Percentiles rank a stretch among this genome's conserved stretches.
These are phyloP conservation scores for thale cress (Arabidopsis thaliana) DNA, from an alignment of 345 rosid species.

Conservation along the genomic window DNA sequence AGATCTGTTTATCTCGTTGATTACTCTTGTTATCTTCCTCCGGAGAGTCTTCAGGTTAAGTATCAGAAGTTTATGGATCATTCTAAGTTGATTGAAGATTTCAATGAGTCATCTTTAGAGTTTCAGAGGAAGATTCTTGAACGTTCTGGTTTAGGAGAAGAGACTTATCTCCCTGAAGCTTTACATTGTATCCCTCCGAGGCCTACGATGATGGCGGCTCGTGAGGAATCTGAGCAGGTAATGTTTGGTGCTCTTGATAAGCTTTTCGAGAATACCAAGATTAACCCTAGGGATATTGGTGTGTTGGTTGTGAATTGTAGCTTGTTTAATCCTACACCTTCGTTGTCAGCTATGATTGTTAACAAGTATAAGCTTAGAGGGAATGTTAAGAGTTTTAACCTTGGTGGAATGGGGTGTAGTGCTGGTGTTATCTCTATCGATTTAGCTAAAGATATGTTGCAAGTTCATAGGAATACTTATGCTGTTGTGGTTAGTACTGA, in stretches of 20 bases:
- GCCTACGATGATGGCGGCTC: slow-evolving; percentile 84
- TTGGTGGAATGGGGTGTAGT: slow-evolving; percentile 96
- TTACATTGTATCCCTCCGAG: slow-evolving; percentile 77
- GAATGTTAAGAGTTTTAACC: slow-evolving; percentile 68
- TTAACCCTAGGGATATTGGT: slow-evolving; percentile 87
- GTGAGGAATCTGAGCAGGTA: slow-evolving; percentile 92
- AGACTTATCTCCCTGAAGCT: slow-evolving; percentile 85
- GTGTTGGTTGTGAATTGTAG: slow-evolving; percentile 88
- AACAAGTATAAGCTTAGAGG: slow-evolving; percentile 86
- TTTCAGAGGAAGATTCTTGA: slow-evolving; percentile 85
- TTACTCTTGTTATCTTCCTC: slow-evolving; percentile 81
- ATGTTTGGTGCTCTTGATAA: slow-evolving; percentile 84
- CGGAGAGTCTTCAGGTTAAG: slow-evolving; percentile 58
- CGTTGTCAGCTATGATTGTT: slow-evolving; percentile 86
- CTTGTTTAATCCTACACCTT: slow-evolving; percentile 93
- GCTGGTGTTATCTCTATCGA: slow-evolving; percentile 88
- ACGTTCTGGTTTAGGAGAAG: slow-evolving; percentile 91
- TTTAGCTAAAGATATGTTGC: slow-evolving; percentile 83
- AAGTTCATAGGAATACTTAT: slow-evolving; percentile 83
- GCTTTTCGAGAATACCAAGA: slow-evolving; percentile 67
- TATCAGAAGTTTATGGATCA: slow-evolving; percentile 78
- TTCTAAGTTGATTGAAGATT: slow-evolving; percentile 67
- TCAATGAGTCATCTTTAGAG: slow-evolving; percentile 79
- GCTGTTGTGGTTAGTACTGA: slow-evolving; percentile 93
- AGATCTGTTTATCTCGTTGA: slow-evolving; percentile 79